A percentile compares a stretch with the other conserved stretches of the same genome.
Evolutionary conservation across 257 asterid species (phyloP).

Genomic region (Solanum clarkiae): DNA sequence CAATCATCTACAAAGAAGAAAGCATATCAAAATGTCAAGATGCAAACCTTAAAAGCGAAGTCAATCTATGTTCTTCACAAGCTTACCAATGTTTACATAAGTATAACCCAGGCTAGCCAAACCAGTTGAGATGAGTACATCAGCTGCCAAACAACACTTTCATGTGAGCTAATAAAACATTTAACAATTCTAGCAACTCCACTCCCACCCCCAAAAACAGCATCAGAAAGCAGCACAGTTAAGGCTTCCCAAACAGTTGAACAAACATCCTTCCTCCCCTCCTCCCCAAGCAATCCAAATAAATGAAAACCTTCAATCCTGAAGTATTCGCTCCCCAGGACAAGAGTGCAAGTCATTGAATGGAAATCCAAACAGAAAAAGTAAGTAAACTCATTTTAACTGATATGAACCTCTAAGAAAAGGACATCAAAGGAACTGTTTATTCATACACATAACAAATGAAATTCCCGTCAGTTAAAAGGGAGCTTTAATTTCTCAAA

Average conservation of each 20-base stretch:
- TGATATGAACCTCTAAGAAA: not conserved
- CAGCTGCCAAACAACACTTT: conserved; percentile 40
- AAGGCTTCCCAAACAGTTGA: not conserved
- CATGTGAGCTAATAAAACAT: not conserved
- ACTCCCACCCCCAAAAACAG: not conserved
- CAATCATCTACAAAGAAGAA: conserved; percentile 71
- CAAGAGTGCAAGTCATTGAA: not conserved
- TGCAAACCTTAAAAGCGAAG: not conserved
- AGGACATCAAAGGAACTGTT: not conserved
- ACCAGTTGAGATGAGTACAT: conserved; percentile 81
- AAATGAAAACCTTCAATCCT: not conserved
- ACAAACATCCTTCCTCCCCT: not conserved
- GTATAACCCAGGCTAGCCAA: conserved; percentile 71
- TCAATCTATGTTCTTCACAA: not conserved
- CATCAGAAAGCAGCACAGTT: not conserved
- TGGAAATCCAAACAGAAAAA: not conserved
- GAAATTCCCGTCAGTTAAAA: not conserved
- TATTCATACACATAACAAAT: not conserved
- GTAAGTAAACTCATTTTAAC: not conserved
- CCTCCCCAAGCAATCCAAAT: not conserved
- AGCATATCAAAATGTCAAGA: conserved; percentile 4
- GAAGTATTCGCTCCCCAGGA: not conserved
- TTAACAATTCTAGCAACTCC: not conserved
- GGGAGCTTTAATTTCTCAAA: not conserved
- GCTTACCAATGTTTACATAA: conserved; percentile 73